These are phyloP conservation scores for Tricholoma flavovirens DNA, from an alignment of 768 basidiomycete species.

Conservation along the genomic window DNA sequence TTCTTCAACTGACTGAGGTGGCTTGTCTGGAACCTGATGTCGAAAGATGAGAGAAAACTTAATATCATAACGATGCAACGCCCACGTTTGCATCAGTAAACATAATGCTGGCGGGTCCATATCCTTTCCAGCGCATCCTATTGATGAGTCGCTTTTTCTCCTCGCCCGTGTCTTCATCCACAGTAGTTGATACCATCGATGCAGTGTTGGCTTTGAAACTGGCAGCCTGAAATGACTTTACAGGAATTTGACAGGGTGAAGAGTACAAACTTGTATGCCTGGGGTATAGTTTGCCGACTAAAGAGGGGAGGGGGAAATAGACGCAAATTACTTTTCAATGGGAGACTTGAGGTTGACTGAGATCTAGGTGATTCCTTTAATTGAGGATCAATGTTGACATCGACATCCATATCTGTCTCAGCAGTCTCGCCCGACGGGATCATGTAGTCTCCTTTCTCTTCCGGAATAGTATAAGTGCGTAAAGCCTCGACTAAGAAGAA, in stretches of 20 bases:
- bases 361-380: slow-evolving; percentile 19
- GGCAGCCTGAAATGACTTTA: not conserved
- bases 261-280: slow-evolving; percentile 66
- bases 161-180: slow-evolving; percentile 73
- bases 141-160: slow-evolving; percentile 84
- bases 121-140: slow-evolving; percentile 80
- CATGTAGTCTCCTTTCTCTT: slow-evolving; percentile 61
- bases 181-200: slow-evolving; percentile 59
- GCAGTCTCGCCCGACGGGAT: slow-evolving; percentile 21
- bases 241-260: not conserved
- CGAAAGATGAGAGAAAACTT: not conserved
- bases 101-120: slow-evolving; percentile 65
- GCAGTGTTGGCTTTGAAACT: slow-evolving; percentile 79
- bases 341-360: slow-evolving; percentile 10
- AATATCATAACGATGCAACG: not conserved
- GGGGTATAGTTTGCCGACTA: slow-evolving; percentile 72
- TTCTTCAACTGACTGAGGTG: slow-evolving; percentile 57
- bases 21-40: slow-evolving; percentile 58
- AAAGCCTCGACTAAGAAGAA: slow-evolving; percentile 61
- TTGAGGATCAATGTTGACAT: slow-evolving; percentile 51
- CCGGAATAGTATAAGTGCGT: slow-evolving; percentile 60
- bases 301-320: slow-evolving; percentile 89
- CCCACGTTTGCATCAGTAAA: slow-evolving; percentile 56
- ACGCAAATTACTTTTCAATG: slow-evolving; percentile 53
- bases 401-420: slow-evolving; percentile 16